Percentiles rank a stretch among this genome's conserved stretches.
Conservation (phyloP, 768 basidiomycete species). For the Tylopilus plumbeoviolaceoides region DNA sequence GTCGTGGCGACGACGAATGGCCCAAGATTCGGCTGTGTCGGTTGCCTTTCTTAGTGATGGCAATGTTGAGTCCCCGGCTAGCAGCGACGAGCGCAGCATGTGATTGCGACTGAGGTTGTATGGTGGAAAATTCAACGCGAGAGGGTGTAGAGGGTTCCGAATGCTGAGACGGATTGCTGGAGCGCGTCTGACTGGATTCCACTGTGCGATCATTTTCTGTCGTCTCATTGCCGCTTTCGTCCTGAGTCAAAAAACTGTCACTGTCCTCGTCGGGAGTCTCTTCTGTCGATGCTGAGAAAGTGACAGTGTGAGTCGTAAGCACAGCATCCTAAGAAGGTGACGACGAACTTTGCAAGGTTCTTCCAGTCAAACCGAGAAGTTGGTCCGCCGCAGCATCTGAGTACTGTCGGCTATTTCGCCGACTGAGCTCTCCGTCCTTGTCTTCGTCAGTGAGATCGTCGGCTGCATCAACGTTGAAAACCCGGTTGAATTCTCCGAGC, state of each 20-base stretch:
- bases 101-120: conserved; percentile 42
- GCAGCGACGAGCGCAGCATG: conserved; percentile 61
- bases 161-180: conserved; percentile 34
- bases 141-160: conserved; percentile 16
- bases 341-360: conserved; percentile 58
- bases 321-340: background rate
- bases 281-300: conserved; percentile 41
- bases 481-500: conserved; percentile 88
- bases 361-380: conserved; percentile 72
- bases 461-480: conserved; percentile 74
- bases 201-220: conserved; percentile 53
- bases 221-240: conserved; percentile 73
- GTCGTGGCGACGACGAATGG: conserved; percentile 47
- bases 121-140: conserved; percentile 26
- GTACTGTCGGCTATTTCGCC: conserved; percentile 82
- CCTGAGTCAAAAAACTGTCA: conserved; percentile 62
- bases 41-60: conserved; percentile 53
- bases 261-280: conserved; percentile 66
- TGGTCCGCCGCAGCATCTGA: conserved; percentile 79
- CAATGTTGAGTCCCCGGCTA: conserved; percentile 66
- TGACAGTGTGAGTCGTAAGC: conserved; percentile 2
- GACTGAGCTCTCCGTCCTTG: conserved; percentile 41
- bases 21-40: conserved; percentile 63
- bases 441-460: conserved; percentile 24
- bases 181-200: conserved; percentile 41